Base-by-base conservation (phyloP, 139 green algal species). In the Edaphochlamys debaryana region DNA sequence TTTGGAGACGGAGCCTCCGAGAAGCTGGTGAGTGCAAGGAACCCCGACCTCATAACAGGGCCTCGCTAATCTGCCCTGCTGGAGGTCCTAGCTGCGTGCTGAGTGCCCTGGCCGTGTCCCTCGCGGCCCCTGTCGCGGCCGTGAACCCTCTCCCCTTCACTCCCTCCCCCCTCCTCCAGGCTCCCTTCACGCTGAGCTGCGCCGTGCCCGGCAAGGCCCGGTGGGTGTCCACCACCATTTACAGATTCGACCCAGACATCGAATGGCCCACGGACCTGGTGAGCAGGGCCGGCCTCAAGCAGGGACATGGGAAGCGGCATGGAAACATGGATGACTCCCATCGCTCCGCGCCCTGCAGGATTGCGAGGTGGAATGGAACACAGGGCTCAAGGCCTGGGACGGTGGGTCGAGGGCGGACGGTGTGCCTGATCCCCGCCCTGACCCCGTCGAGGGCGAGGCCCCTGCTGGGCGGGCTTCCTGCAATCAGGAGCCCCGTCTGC, bases 231-330 rank as follows among this genome's bases (percentile, higher is more conserved):
- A 93, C 88, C 54, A 90, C 79, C 77, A 91, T 91, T 37, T 88
- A 86, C 17, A 71, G 90, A 29, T 93, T 82, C 30, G 90, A 93
- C 77, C 82, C 88, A 0, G 37, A 52, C 11, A 54, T 79, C 0
- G 82, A 86, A 25, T 93, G 90, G 90, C 90, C 90, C 22, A 77
- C 82, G 0, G 90, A 93, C 79, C 78, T 93, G 36, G 45, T n/a
- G n/a, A n/a, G n/a, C n/a, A n/a, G n/a, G n/a, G n/a, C n/a, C n/a
- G n/a, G n/a, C n/a, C n/a, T n/a, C n/a, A n/a, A n/a, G n/a, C n/a
- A n/a, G n/a, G n/a, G n/a, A n/a, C n/a, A n/a, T n/a, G n/a, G n/a
- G n/a, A n/a, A n/a, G n/a, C n/a, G n/a, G n/a, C n/a, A n/a, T n/a
- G n/a, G n/a, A n/a, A n/a, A n/a, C n/a, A n/a, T n/a, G n/a, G n/a